These are phyloP conservation scores for Cotoneaster glaucophyllus DNA, from an alignment of 306 rosid species.

Conservation along the genomic window DNA sequence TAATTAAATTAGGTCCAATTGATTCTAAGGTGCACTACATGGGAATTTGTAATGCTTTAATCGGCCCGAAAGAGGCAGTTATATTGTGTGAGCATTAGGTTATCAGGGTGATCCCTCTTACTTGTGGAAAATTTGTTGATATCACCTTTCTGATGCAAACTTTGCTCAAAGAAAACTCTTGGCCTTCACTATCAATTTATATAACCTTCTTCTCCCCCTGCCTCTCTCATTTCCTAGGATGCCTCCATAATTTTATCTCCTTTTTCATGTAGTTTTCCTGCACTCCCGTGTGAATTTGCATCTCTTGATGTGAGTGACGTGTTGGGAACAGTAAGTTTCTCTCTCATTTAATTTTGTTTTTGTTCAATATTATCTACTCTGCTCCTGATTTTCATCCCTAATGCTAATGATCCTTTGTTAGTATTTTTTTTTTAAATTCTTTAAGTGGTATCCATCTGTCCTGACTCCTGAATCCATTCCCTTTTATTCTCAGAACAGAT, in stretches of 20 bases:
- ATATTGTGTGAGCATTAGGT: not conserved
- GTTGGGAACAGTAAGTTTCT: slow-evolving; percentile 89
- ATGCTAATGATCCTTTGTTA: not conserved
- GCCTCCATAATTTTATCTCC: slow-evolving; percentile 20
- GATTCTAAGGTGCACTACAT: not conserved
- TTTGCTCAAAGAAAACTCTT: not conserved
- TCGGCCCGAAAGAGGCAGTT: not conserved
- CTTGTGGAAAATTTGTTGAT: not conserved
- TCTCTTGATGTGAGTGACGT: slow-evolving; percentile 83
- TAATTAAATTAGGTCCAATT: not conserved
- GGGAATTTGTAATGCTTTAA: not conserved
- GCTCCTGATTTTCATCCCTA: not conserved
- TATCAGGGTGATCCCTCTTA: not conserved
- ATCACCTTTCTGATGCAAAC: not conserved
- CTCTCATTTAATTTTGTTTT: slow-evolving; percentile 11
- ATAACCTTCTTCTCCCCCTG: not conserved
- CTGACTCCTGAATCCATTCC: slow-evolving; percentile 21
- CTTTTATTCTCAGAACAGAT: slow-evolving; percentile 71
- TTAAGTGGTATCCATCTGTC: slow-evolving; percentile 6
- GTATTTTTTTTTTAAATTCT: not conserved
- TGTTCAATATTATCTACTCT: slow-evolving; percentile 1
- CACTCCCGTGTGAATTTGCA: slow-evolving; percentile 95
- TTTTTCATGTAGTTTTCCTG: slow-evolving; percentile 69
- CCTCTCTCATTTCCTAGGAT: not conserved
- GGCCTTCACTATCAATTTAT: not conserved